A percentile compares a stretch with the other conserved stretches of the same genome.
Conservation (phyloP, 23 red algal species). For the Gracilaria vermiculophylla region DNA sequence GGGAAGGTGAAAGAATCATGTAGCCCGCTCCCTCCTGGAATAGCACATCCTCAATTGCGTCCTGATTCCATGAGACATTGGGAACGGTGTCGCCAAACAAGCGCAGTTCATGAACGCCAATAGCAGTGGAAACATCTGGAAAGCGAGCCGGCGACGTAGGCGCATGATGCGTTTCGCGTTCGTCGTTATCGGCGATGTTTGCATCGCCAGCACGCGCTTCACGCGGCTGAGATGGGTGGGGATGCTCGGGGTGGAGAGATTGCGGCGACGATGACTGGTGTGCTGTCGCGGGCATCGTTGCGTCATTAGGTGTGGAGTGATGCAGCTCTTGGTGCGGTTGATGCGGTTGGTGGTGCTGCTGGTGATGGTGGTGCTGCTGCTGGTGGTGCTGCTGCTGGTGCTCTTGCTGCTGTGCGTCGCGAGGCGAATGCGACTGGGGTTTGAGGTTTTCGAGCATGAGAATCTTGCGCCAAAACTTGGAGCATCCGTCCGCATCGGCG, state of each 20-base stretch:
- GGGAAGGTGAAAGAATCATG: not conserved
- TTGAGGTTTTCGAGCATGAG: not conserved
- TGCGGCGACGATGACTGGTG: not conserved
- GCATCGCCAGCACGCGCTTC: not conserved
- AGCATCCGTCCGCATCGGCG: slow-evolving; percentile 23
- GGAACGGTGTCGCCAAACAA: not conserved
- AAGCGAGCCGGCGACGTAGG: not conserved
- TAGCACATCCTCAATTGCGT: slow-evolving; percentile 15
- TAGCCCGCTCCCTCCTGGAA: slow-evolving; percentile 3
- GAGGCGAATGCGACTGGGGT: too few relatives aligned
- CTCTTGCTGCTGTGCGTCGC: not conserved
- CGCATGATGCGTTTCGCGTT: not conserved
- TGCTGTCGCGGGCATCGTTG: not conserved
- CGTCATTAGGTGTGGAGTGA: not conserved
- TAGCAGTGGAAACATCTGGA: too few relatives aligned
- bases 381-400: too few relatives aligned
- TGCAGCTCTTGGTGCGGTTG: too few relatives aligned
- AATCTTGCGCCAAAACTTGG: slow-evolving; percentile 35
- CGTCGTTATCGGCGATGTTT: not conserved
- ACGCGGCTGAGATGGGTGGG: not conserved
- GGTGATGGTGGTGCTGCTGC: too few relatives aligned
- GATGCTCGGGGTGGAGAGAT: not conserved
- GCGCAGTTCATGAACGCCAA: too few relatives aligned
- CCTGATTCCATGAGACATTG: not conserved
- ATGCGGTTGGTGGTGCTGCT: too few relatives aligned